Evolutionary conservation across 1,284 basidiomycete genomes (phyloP).

Genomic region (Ceratobasidium sp.): DNA sequence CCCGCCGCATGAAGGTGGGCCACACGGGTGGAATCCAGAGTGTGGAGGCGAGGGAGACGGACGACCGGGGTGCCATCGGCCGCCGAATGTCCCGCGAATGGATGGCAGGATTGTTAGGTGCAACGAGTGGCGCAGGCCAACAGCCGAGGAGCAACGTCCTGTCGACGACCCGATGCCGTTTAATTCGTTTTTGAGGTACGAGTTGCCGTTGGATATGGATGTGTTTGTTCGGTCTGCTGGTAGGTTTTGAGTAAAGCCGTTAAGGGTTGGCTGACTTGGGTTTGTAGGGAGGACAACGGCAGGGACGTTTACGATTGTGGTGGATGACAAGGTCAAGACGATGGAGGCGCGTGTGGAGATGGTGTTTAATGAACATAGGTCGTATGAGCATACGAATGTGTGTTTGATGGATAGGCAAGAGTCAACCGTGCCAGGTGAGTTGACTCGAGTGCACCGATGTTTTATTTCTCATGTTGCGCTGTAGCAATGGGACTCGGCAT

Average conservation of each 20-base stretch:
- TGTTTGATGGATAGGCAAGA: slow-evolving; percentile 34
- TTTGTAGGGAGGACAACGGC: slow-evolving; percentile 24
- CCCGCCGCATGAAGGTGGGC: background rate
- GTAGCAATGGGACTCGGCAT: slow-evolving; percentile 38
- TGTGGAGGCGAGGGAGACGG: slow-evolving; percentile 17
- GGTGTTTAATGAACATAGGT: slow-evolving; percentile 38
- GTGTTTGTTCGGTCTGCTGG: slow-evolving; percentile 31
- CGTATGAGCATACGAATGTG: slow-evolving; percentile 36
- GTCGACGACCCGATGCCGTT: slow-evolving; percentile 33
- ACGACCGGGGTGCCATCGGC: slow-evolving; percentile 30
- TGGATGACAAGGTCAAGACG: slow-evolving; percentile 35
- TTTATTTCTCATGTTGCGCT: background rate
- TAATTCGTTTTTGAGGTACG: slow-evolving; percentile 33
- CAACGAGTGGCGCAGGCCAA: slow-evolving; percentile 31
- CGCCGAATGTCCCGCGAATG: slow-evolving; percentile 23
- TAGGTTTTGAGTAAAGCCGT: background rate
- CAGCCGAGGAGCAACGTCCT: slow-evolving; percentile 22
- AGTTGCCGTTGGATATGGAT: slow-evolving; percentile 32
- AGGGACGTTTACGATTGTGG: slow-evolving; percentile 24
- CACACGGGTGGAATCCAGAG: slow-evolving; percentile 30
- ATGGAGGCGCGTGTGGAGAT: slow-evolving; percentile 41
- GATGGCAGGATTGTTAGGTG: slow-evolving; percentile 28
- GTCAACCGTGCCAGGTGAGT: slow-evolving; percentile 28
- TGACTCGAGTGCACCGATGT: background rate
- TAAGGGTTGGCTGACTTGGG: background rate